Conservation (phyloP, 106 monocot species). For the Hemerocallis citrina region DNA sequence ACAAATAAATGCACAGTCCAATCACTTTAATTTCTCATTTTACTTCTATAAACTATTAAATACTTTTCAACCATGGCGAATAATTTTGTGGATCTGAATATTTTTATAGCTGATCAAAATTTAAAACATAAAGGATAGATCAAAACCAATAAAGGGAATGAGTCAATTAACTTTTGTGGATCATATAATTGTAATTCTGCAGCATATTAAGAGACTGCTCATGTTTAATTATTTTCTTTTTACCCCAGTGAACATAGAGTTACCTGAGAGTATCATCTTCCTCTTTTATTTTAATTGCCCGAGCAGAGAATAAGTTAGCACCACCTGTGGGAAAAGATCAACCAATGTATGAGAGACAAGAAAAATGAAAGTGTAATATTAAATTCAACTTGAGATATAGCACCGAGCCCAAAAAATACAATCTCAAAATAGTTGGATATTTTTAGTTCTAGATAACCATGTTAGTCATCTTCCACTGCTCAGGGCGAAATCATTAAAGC, state of each 20-base stretch:
- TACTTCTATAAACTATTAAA: neutral
- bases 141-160: neutral
- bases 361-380: neutral
- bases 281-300: conserved; percentile 75
- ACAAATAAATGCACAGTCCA: neutral
- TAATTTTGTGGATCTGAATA: neutral
- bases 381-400: too few relatives aligned
- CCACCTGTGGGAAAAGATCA: conserved; percentile 31
- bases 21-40: neutral
- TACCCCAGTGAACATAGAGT: neutral
- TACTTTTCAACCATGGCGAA: neutral
- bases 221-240: neutral
- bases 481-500: too few relatives aligned
- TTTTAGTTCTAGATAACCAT: too few relatives aligned
- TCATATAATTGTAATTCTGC: too few relatives aligned
- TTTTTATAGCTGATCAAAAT: neutral
- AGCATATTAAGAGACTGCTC: too few relatives aligned
- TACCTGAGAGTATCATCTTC: conserved; percentile 79
- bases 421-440: too few relatives aligned
- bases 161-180: too few relatives aligned
- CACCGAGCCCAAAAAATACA: too few relatives aligned
- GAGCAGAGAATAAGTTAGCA: conserved; percentile 71
- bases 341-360: neutral
- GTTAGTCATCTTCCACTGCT: too few relatives aligned
- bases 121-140: neutral